A percentile compares a stretch with the other conserved stretches of the same genome.
Conservation (phyloP, 805 yeast genomes). For the Myxozyma neotropica region DNA sequence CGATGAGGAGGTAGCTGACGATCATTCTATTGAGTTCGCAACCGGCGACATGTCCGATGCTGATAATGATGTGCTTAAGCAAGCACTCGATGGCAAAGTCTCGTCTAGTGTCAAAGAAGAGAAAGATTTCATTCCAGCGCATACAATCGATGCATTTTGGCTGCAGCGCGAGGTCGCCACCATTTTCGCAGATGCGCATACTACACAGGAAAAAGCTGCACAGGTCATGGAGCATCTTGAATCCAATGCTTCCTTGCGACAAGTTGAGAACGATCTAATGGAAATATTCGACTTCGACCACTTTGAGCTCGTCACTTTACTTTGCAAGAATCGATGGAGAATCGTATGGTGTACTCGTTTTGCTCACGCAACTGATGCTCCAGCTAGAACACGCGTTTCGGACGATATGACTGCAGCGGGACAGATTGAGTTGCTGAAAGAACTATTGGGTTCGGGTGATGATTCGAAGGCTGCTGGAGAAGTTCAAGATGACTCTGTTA, state of each 20-base stretch:
- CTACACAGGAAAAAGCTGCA: slow-evolving; percentile 47
- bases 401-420: slow-evolving; percentile 52
- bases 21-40: slow-evolving; percentile 37
- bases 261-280: slow-evolving; percentile 58
- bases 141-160: slow-evolving; percentile 54
- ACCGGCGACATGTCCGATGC: slow-evolving; percentile 38
- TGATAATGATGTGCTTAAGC: slow-evolving; percentile 31
- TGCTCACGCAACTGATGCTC: slow-evolving; percentile 45
- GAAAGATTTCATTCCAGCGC: slow-evolving; percentile 41
- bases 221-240: slow-evolving; percentile 49
- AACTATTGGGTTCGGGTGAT: slow-evolving; percentile 43
- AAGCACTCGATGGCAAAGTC: not conserved
- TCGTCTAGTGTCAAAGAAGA: slow-evolving; percentile 6
- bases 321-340: slow-evolving; percentile 55
- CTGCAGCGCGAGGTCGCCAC: slow-evolving; percentile 54
- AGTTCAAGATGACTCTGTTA: slow-evolving; percentile 37
- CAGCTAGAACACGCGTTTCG: slow-evolving; percentile 45
- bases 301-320: slow-evolving; percentile 51
- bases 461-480: slow-evolving; percentile 33
- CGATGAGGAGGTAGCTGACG: slow-evolving; percentile 38
- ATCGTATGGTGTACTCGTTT: slow-evolving; percentile 59
- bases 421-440: slow-evolving; percentile 48
- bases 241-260: slow-evolving; percentile 45
- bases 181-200: slow-evolving; percentile 46
- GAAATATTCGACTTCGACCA: slow-evolving; percentile 55